These are phyloP conservation scores for Globisporangium polare DNA, from an alignment of 352 stramenopile species.

Conservation along the genomic window DNA sequence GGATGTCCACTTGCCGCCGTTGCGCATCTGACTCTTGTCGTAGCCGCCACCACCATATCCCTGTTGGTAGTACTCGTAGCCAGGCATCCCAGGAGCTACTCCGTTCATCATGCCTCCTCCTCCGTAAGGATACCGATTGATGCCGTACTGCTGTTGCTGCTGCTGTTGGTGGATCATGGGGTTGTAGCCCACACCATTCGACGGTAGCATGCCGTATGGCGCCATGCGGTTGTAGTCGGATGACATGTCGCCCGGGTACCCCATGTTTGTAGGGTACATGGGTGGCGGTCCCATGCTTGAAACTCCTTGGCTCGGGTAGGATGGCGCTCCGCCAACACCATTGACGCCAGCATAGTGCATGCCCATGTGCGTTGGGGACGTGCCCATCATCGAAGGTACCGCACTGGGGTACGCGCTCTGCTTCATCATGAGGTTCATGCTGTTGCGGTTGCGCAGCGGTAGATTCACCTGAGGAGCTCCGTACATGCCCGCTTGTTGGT, in stretches of 20 bases:
- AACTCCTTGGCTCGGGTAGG: slow-evolving; percentile 21
- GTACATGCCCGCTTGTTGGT: slow-evolving; percentile 27
- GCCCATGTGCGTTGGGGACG: slow-evolving; percentile 12
- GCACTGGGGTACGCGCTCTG: slow-evolving; percentile 26
- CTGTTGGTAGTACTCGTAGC: slow-evolving; percentile 56
- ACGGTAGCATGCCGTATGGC: slow-evolving; percentile 19
- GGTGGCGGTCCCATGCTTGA: slow-evolving; percentile 14
- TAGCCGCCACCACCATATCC: slow-evolving; percentile 18
- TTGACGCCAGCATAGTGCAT: slow-evolving; percentile 6
- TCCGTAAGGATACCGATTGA: slow-evolving; percentile 46
- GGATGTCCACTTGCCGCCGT: slow-evolving; percentile 64
- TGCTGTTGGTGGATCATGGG: slow-evolving; percentile 28
- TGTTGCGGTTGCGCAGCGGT: slow-evolving; percentile 51
- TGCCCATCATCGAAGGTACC: slow-evolving; percentile 20
- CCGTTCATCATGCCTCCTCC: slow-evolving; percentile 19
- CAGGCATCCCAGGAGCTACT: slow-evolving; percentile 1
- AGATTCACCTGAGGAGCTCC: slow-evolving; percentile 49
- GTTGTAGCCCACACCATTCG: slow-evolving; percentile 21
- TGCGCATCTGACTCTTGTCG: slow-evolving; percentile 41
- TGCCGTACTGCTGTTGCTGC: slow-evolving; percentile 35
- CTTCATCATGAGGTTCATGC: slow-evolving; percentile 37
- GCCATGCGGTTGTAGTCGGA: slow-evolving; percentile 22
- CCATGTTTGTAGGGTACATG: slow-evolving; percentile 30
- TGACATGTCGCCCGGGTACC: slow-evolving; percentile 24
- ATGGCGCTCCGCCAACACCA: neutral